Conservation (phyloP, 305 asterid species). For the Fraxinus paxiana region DNA sequence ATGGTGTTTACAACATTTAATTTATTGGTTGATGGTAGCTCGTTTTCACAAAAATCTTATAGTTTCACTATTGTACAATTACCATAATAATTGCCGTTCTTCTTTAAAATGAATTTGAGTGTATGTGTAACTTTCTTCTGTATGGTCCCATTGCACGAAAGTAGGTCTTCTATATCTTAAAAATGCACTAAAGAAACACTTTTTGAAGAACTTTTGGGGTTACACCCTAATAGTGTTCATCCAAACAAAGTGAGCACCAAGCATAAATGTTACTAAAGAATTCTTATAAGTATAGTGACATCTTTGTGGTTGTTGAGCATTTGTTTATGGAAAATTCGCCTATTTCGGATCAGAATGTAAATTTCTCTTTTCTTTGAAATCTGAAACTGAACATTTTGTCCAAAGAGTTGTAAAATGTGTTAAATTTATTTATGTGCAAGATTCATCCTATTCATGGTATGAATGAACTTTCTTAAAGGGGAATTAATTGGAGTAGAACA, state of each 20-base stretch:
- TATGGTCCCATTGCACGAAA: background rate
- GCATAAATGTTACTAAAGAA: background rate
- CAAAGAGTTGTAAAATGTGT: background rate
- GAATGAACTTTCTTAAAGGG: background rate
- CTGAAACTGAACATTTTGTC: background rate
- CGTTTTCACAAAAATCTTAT: background rate
- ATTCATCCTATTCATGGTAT: background rate
- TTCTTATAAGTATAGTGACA: background rate
- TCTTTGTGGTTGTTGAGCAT: background rate
- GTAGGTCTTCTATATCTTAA: background rate
- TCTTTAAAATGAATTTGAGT: background rate
- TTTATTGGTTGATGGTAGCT: background rate
- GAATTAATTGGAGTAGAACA: background rate
- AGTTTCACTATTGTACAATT: background rate
- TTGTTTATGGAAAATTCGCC: background rate
- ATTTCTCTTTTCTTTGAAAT: background rate
- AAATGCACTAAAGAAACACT: background rate
- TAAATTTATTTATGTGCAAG: background rate
- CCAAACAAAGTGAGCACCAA: background rate
- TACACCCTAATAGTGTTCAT: background rate
- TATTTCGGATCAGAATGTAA: background rate
- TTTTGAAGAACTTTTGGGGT: slow-evolving; percentile 3
- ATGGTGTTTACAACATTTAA: background rate
- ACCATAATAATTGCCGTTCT: background rate
- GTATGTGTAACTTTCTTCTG: background rate